Conservation (phyloP, 1,284 basidiomycete species). For the Rhodofomes roseus region DNA sequence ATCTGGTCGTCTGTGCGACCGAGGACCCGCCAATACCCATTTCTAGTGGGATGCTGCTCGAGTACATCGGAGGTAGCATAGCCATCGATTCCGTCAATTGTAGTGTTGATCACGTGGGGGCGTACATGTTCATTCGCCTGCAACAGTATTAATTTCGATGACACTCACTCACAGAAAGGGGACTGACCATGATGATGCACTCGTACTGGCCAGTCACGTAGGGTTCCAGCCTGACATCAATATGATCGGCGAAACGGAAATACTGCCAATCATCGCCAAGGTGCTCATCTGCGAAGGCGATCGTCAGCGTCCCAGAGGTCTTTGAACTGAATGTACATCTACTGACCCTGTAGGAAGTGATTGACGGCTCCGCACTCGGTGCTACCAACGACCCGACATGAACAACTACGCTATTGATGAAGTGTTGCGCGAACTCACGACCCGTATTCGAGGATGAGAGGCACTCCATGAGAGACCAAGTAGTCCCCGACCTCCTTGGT, state of each 20-base stretch:
- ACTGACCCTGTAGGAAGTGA: background rate
- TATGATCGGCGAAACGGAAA: constrained; percentile 5
- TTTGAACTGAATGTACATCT: background rate
- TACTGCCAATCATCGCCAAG: constrained; percentile 10
- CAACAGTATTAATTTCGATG: background rate
- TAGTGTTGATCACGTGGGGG: constrained; percentile 25
- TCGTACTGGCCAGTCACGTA: constrained; percentile 8
- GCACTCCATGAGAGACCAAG: constrained; percentile 11
- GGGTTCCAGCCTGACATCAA: constrained; percentile 4
- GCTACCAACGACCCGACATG: background rate
- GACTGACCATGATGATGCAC: constrained; percentile 8
- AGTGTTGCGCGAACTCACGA: constrained; percentile 3
- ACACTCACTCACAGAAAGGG: background rate
- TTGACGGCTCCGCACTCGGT: constrained; percentile 4
- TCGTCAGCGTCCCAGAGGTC: background rate
- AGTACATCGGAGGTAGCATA: constrained; percentile 41
- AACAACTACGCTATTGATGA: background rate
- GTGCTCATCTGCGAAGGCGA: background rate
- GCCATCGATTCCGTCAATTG: constrained; percentile 26
- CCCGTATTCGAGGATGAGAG: constrained; percentile 13
- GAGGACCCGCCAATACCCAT: constrained; percentile 40
- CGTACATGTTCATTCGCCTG: background rate
- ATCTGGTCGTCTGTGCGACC: constrained; percentile 52
- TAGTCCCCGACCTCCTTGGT: constrained; percentile 16
- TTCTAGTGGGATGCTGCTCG: constrained; percentile 40